Base-by-base conservation (phyloP, 1,284 basidiomycete genomes). In the Microbotryum scabiosae region DNA sequence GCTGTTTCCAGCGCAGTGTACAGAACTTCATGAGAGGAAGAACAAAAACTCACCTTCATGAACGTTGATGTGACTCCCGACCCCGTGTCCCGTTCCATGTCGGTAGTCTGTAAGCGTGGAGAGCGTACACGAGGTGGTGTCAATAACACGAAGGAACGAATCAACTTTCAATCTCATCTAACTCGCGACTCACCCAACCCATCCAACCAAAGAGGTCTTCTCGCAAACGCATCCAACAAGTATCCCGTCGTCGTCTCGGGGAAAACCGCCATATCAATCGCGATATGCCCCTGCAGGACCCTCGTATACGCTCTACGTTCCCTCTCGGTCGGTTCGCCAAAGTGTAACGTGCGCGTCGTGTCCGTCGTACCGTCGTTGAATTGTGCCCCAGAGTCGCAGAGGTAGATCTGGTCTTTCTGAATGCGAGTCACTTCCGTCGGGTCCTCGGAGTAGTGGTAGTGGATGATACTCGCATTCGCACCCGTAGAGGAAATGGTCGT, bases 271-370 rank as follows among this genome's bases (percentile, higher is more conserved):
- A 82, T 82, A 74, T 96, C 94, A 53, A 96, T 86, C 2, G 88
- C 84, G 64, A 98, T 96, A 73, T 97, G 90, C n/a, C 94, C 94
- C 77, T 98, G 93, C 52, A 98, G 78, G 1, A 98, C 96, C 20
- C 92, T 82, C 0, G 94, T 97, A 71, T 92, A 96, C 0, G 90
- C 86, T 0, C 88, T 82, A 67, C 85, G 88, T 76, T 97, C 88
- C 69, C 90, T 86, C 0, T 80, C 79, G 1, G 84, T 85, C 0
- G 94, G 91, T 1, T 79, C 84, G 36, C 91, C 92, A 73, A 97
- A 97, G 75, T 97, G 93, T 85, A 90, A 72, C 20, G 70, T 65
- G 2, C 63, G 50, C 18, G 63, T 60, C 25, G 56, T 61, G 14
- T 97, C 96, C 1, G 94, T 98, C 0, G 94, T 98, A 14, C 93